Base-by-base conservation (phyloP, 202 grass and related monocot species). In the Sporobolus alterniflorus region DNA sequence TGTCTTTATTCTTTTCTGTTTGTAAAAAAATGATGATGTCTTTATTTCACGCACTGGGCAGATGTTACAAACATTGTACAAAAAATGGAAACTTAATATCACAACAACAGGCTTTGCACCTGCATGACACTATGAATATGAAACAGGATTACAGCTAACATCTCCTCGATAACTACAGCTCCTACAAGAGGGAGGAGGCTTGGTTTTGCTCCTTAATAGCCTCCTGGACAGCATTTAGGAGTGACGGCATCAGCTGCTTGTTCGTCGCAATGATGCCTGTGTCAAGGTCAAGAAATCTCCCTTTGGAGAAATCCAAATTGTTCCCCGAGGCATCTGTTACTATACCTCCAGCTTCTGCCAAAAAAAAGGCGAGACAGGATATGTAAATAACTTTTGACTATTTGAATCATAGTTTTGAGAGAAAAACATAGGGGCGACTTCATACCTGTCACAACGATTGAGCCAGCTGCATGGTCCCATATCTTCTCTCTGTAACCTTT, bases 391-490 rank as follows among this genome's bases (percentile, higher is more conserved):
- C 76, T 57, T n/a, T 54, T 25, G n/a, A 26, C 34, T 64, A 13
- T 67, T 72, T 18, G 17, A 56, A 24, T 52, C n/a, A 7, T 49
- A 54, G 2, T 64, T 82, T 82, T 26, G 4, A 29, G 11, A 31
- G 29, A 46, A 36, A 28, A 18, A 43, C 24, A 55, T 4, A 71
- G 32, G 54, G 10, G 6, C 71, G 26, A 34, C 2, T 43, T 70
- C 51, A 28, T 90, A 96, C 96, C 96, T 65, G 89, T 94, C 15
- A 98, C 93, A 1, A 98, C 96, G 74, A 98, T 98, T 82, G 65
- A 91, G 26, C 96, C 96, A 64, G 96, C 96, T 26, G 96, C 93
- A 90, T 98, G 96, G 74, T 98, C 96, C 96, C 96, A 98, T 82
- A 98, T 94, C 83, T 96, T 96, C 85, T 98, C 96, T 71, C 74